A percentile compares a stretch with the other conserved stretches of the same genome.
These are phyloP conservation scores for Sequoiadendron giganteum DNA, from an alignment of 75 land plant species.

Conservation along the genomic window DNA sequence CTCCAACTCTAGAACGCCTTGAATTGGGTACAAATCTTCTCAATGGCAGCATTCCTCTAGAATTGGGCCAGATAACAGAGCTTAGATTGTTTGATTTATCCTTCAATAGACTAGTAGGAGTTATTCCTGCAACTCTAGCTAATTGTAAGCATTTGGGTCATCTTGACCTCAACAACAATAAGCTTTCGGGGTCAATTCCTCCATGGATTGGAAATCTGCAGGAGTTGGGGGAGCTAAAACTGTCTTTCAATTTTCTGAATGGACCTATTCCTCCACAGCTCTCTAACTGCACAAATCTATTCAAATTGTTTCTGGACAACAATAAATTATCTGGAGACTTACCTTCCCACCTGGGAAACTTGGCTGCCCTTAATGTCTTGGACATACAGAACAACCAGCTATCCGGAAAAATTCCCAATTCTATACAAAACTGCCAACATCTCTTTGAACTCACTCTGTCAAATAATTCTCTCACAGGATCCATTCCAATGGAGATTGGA, in stretches of 20 bases:
- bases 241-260: constrained; percentile 50
- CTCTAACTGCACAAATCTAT: constrained; percentile 38
- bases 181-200: constrained; percentile 51
- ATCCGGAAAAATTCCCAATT: constrained; percentile 52
- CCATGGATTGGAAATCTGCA: constrained; percentile 48
- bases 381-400: constrained; percentile 59
- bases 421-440: constrained; percentile 43
- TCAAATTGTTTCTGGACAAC: constrained; percentile 53
- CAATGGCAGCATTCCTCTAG: constrained; percentile 57
- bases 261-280: constrained; percentile 55
- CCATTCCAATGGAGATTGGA: constrained; percentile 58
- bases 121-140: constrained; percentile 37
- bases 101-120: constrained; percentile 49
- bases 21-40: constrained; percentile 62
- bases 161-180: constrained; percentile 49
- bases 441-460: constrained; percentile 56
- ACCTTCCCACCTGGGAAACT: constrained; percentile 55
- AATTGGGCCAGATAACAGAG: constrained; percentile 39
- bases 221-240: constrained; percentile 60
- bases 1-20: constrained; percentile 43
- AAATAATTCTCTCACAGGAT: constrained; percentile 51
- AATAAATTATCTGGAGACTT: constrained; percentile 66
- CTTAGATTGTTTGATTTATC: constrained; percentile 56
- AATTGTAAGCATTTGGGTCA: constrained; percentile 37
- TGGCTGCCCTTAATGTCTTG: constrained; percentile 57